Percentiles rank a stretch among this genome's conserved stretches.
phyloP scores from a whole-genome alignment of 306 rosid species.

The Prunus dulcis region DNA sequence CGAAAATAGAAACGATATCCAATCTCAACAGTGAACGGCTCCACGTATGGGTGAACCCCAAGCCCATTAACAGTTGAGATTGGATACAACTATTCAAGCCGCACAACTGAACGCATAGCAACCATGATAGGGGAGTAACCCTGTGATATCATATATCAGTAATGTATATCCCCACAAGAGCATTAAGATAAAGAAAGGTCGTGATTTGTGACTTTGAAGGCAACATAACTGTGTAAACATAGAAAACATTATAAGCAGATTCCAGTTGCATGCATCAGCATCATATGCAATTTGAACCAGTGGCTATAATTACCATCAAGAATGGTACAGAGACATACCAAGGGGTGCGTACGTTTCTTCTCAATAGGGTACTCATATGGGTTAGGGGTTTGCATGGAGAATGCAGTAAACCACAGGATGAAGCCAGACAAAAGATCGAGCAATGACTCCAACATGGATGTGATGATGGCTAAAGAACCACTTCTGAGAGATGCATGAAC shows the following conservation, averaged over 20 bases:
- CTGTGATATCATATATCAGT: not conserved
- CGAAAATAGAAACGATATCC: not conserved
- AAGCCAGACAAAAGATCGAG: conserved; percentile 96
- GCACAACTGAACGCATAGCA: not conserved
- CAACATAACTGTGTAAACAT: not conserved
- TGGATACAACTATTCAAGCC: not conserved
- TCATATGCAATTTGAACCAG: not conserved
- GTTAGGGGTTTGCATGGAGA: conserved; percentile 96
- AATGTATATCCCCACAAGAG: too few species aligned
- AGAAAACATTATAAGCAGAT: not conserved
- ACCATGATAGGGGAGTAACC: not conserved
- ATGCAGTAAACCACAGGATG: conserved; percentile 97
- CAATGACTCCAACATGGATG: conserved; percentile 97
- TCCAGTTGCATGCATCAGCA: not conserved
- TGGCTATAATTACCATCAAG: not conserved
- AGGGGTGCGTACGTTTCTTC: conserved; percentile 91
- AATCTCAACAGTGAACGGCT: not conserved
- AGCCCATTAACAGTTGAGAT: not conserved
- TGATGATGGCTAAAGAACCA: conserved; percentile 95
- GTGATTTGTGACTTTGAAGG: not conserved
- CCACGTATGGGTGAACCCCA: not conserved
- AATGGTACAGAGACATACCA: conserved; percentile 54
- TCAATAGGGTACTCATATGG: conserved; percentile 98
- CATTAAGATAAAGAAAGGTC: too few species aligned
- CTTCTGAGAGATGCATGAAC: conserved; percentile 87